phyloP scores from a whole-genome alignment of 2,329 filamentous ascomycete species.

The Coniella lustricola region DNA sequence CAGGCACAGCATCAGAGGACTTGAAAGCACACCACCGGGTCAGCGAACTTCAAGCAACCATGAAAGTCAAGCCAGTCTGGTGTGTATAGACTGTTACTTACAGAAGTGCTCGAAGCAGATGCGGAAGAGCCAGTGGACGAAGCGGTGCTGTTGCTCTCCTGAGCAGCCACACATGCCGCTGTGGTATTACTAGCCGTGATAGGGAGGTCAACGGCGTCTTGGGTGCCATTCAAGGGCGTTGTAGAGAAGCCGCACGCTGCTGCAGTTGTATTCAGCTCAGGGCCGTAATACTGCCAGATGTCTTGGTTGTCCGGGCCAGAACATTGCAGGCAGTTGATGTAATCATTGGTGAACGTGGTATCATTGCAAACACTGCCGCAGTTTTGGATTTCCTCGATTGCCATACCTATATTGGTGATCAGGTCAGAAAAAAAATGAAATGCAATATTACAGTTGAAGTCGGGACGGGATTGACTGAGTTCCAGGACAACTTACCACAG shows the following conservation, averaged over 20 bases:
- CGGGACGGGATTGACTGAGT: background rate
- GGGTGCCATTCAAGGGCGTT: constrained; percentile 17
- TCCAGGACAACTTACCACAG: constrained; percentile 29
- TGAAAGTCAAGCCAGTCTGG: too few relatives aligned
- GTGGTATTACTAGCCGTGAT: constrained; percentile 9
- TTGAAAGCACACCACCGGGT: background rate
- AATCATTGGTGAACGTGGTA: constrained; percentile 31
- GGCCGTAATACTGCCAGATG: constrained; percentile 36
- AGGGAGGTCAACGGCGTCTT: constrained; percentile 18
- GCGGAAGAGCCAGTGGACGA: constrained; percentile 1
- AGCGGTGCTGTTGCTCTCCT: constrained; percentile 5
- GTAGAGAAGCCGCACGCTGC: constrained; percentile 23
- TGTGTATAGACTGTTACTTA: too few relatives aligned
- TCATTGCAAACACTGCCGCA: constrained; percentile 28
- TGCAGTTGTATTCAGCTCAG: constrained; percentile 24
- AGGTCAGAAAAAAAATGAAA: too few relatives aligned
- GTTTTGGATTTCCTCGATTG: constrained; percentile 26
- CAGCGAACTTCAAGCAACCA: background rate
- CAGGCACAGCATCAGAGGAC: background rate
- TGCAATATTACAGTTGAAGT: too few relatives aligned
- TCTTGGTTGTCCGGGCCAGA: constrained; percentile 31
- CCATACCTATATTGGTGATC: constrained; percentile 21
- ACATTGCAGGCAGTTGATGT: constrained; percentile 34
- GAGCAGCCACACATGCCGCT: constrained; percentile 7
- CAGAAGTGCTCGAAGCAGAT: constrained; percentile 6